Evolutionary conservation across 1,139 yeast species (phyloP), one percentile per base, ranked within the genome.

Genomic region (Casaregolazyma lundiana): DNA sequence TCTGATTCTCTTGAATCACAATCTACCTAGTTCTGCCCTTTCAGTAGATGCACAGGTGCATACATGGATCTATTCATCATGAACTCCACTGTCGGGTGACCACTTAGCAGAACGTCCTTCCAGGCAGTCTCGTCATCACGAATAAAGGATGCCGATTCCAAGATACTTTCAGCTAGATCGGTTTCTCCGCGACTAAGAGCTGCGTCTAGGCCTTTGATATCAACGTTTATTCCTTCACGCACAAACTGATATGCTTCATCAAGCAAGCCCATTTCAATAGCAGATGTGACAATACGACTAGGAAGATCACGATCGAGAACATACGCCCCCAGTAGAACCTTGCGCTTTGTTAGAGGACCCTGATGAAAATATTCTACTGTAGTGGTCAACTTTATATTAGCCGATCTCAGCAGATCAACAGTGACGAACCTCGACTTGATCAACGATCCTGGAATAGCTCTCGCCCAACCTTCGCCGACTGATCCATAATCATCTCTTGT

Each of bases 391-490:
- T 34, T n/a, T 2, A 54, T 44, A 6, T 35, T 37, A 6, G 40
- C 4, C 11, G 32, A 20, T 20, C 26, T 19, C 41, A 54, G 37
- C 22, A 54, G 44, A 30, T 49, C 45, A 6, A 15, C 38, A 17
- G 51, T 52, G 6, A 54, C 50, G 37, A 26, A 26, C 32, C 32
- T 26, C 6, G 11, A 15, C 15, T 26, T 15, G 11, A 26, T 15
- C 32, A 26, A 15, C 6, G 11, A 13, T 26, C 32, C 32, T 5
- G 32, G 32, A 11, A 26, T 26, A 26, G 32, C 32, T 11, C 32
- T 26, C 32, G 13, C 6, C n/a, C n/a, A n/a, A n/a, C n/a, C n/a
- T n/a, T n/a, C n/a, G n/a, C n/a, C n/a, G n/a, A n/a, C n/a, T n/a
- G n/a, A n/a, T n/a, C n/a, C n/a, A n/a, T n/a, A n/a, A n/a, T n/a